These are phyloP conservation scores for Lactuca saligna DNA, from an alignment of 129 eudicot genomes.

Conservation along the genomic window DNA sequence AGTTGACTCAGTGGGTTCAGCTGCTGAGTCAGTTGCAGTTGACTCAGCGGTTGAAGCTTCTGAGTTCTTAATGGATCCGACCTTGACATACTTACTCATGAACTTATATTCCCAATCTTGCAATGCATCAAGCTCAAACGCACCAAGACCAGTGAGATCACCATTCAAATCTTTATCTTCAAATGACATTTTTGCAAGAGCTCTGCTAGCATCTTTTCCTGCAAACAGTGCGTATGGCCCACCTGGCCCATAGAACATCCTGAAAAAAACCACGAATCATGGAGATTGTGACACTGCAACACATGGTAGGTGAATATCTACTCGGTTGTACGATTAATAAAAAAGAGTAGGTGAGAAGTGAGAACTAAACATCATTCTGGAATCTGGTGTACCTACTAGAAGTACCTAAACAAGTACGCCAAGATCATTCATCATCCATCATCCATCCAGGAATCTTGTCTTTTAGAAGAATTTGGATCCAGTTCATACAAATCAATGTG, in stretches of 20 bases:
- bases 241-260: slow-evolving; percentile 98
- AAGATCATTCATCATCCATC: slow-evolving; percentile 22
- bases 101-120: slow-evolving; percentile 99
- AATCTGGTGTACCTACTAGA: background rate
- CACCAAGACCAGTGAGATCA: slow-evolving; percentile 84
- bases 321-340: slow-evolving; percentile 8
- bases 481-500: background rate
- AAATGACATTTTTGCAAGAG: slow-evolving; percentile 98
- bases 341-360: slow-evolving; percentile 30
- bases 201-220: slow-evolving; percentile 99
- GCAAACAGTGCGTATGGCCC: slow-evolving; percentile 98
- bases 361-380: slow-evolving; percentile 3
- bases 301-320: slow-evolving; percentile 18
- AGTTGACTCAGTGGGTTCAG: slow-evolving; percentile 32
- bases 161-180: slow-evolving; percentile 51
- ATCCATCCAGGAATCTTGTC: slow-evolving; percentile 9
- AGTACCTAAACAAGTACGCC: slow-evolving; percentile 18
- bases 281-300: slow-evolving; percentile 15
- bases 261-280: slow-evolving; percentile 20
- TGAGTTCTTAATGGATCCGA: slow-evolving; percentile 71
- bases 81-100: slow-evolving; percentile 98
- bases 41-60: slow-evolving; percentile 28
- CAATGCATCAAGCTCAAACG: slow-evolving; percentile 87
- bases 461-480: background rate
- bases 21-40: slow-evolving; percentile 25